Percentiles rank a stretch among this genome's conserved stretches.
phyloP scores from a whole-genome alignment of 495 filamentous ascomycete species.

The Xylaria telfairii region DNA sequence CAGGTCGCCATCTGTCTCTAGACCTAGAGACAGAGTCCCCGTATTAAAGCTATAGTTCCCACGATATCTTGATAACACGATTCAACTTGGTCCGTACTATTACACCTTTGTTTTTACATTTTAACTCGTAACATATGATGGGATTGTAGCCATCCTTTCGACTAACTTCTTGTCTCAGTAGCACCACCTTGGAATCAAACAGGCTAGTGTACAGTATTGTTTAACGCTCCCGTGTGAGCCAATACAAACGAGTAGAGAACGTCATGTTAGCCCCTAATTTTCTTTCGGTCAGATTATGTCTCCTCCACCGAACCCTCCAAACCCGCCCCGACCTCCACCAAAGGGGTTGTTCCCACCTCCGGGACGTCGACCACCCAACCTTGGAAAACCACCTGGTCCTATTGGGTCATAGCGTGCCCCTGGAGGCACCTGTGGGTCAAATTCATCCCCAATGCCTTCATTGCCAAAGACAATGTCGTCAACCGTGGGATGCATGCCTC shows the following conservation, averaged over 20 bases:
- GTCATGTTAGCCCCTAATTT: not conserved
- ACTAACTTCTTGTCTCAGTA: not conserved
- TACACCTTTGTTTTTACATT: constrained; percentile 11
- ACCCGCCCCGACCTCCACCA: constrained; percentile 37
- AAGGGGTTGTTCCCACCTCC: constrained; percentile 40
- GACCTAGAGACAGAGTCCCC: no score
- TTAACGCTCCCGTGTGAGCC: not conserved
- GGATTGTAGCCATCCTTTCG: not conserved
- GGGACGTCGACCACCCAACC: constrained; percentile 45
- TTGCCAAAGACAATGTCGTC: constrained; percentile 85
- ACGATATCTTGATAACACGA: not conserved
- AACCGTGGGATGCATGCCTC: constrained; percentile 95
- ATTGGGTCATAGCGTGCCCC: constrained; percentile 78
- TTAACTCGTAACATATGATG: constrained; percentile 12
- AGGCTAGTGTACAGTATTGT: not conserved
- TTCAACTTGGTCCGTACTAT: constrained; percentile 12
- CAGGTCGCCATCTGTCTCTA: not conserved
- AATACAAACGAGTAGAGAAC: not conserved
- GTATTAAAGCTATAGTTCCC: not conserved
- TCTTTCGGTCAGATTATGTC: constrained; percentile 47
- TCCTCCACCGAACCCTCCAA: constrained; percentile 46
- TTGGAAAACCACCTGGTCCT: constrained; percentile 68
- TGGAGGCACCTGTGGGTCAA: constrained; percentile 62
- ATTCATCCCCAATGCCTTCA: constrained; percentile 52
- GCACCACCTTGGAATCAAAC: not conserved